These are phyloP conservation scores for Nakazawaea holstii DNA, from an alignment of 805 yeast genomes.

Conservation along the genomic window DNA sequence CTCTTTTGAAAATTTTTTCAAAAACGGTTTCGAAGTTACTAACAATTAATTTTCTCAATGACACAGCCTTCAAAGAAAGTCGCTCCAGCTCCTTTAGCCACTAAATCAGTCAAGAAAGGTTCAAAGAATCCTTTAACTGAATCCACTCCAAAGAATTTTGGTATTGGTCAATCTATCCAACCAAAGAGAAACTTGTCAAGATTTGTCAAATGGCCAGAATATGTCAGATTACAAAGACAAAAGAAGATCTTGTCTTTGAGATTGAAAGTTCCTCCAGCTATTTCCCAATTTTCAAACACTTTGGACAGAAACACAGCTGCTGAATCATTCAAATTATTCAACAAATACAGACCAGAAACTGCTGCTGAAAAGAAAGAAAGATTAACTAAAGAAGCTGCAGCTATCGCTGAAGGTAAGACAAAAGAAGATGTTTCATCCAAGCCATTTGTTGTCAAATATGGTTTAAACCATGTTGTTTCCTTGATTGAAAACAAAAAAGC, in stretches of 20 bases:
- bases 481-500: conserved; percentile 98
- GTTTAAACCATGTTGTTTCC: conserved; percentile 98
- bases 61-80: conserved; percentile 54
- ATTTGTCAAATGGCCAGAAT: conserved; percentile 99
- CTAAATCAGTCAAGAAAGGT: conserved; percentile 51
- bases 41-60: conserved; percentile 10
- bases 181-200: conserved; percentile 95
- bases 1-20: background rate
- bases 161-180: conserved; percentile 94
- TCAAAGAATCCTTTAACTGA: conserved; percentile 81
- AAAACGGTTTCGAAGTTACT: background rate
- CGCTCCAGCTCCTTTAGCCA: conserved; percentile 97
- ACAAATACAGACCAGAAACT: conserved; percentile 99
- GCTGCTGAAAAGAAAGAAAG: conserved; percentile 98
- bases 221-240: conserved; percentile 98
- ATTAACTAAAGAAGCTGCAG: conserved; percentile 98
- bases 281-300: conserved; percentile 93
- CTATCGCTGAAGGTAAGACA: conserved; percentile 96
- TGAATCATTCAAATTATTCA: conserved; percentile 92
- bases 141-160: conserved; percentile 87
- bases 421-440: conserved; percentile 95
- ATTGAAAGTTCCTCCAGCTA: conserved; percentile 98
- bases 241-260: conserved; percentile 92
- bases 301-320: conserved; percentile 99
- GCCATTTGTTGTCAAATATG: conserved; percentile 96